These are phyloP conservation scores for Trametes punicea DNA, from an alignment of 768 basidiomycete genomes.

Conservation along the genomic window DNA sequence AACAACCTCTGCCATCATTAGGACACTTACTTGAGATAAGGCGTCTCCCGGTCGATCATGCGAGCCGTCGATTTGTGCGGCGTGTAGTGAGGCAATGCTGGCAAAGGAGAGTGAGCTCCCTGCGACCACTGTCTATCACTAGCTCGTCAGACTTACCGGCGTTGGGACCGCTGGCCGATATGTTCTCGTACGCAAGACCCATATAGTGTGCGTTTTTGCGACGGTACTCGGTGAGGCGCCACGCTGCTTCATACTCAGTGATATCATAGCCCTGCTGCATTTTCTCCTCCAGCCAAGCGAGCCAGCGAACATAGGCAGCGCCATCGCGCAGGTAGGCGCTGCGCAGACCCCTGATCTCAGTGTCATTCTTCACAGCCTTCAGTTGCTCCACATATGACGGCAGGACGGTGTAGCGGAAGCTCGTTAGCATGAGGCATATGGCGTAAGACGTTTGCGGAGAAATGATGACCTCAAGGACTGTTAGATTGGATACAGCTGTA, in stretches of 20 bases:
- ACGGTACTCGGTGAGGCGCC: constrained; percentile 75
- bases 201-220: constrained; percentile 68
- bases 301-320: constrained; percentile 77
- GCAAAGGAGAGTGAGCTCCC: background rate
- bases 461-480: constrained; percentile 51
- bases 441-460: constrained; percentile 76
- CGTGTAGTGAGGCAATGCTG: constrained; percentile 89
- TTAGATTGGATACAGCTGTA: background rate
- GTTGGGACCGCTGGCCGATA: constrained; percentile 86
- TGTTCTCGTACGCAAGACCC: constrained; percentile 87
- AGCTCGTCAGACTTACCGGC: constrained; percentile 47
- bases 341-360: constrained; percentile 79
- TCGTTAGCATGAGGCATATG: constrained; percentile 80
- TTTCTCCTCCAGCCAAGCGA: constrained; percentile 88
- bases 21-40: constrained; percentile 80
- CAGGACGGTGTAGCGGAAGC: constrained; percentile 71
- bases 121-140: background rate
- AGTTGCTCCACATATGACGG: constrained; percentile 70
- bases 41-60: constrained; percentile 72
- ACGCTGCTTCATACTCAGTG: constrained; percentile 90
- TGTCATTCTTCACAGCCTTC: constrained; percentile 86
- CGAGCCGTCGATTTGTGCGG: constrained; percentile 67
- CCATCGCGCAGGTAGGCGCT: constrained; percentile 90
- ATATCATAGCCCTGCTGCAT: constrained; percentile 74
- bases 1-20: background rate